Conservation (phyloP, 441 rosid species). For the Manihot esculenta region DNA sequence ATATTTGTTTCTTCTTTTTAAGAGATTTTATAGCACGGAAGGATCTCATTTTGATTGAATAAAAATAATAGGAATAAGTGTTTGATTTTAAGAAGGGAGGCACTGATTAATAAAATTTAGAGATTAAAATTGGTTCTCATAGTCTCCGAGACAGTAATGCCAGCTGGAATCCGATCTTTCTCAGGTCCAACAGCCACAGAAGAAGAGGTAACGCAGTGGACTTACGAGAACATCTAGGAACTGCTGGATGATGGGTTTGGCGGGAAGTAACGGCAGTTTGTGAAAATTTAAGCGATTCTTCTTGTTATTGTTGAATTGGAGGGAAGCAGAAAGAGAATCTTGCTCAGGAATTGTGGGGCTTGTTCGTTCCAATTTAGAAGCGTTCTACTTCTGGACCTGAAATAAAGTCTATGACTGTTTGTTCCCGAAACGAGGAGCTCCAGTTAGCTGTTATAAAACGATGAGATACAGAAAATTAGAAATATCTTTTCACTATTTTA, state of each 20-base stretch:
- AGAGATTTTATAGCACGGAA: no score
- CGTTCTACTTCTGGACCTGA: constrained; percentile 40
- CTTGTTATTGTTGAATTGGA: constrained; percentile 27
- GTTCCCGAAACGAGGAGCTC: neutral
- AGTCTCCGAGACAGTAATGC: constrained; percentile 55
- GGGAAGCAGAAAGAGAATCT: constrained; percentile 17
- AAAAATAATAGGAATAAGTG: no score
- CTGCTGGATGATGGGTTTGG: constrained; percentile 22
- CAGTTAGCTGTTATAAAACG: neutral
- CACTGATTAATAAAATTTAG: constrained; percentile 1
- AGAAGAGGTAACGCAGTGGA: constrained; percentile 37
- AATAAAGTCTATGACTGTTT: constrained; percentile 49
- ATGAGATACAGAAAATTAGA: neutral
- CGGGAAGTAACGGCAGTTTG: constrained; percentile 27
- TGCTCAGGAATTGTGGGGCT: constrained; percentile 8
- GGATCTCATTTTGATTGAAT: no score
- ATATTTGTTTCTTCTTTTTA: no score
- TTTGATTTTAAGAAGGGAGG: no score
- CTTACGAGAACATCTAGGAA: constrained; percentile 18
- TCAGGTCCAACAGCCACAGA: constrained; percentile 41
- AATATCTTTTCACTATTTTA: neutral
- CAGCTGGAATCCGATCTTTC: constrained; percentile 71
- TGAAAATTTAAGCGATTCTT: constrained; percentile 23
- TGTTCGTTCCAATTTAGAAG: constrained; percentile 27
- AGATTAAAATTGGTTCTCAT: constrained; percentile 53